A percentile compares a stretch with the other conserved stretches of the same genome.
Evolutionary conservation across 148 eudicot species (phyloP).

Genomic region (Dysphania ambrosioides): DNA sequence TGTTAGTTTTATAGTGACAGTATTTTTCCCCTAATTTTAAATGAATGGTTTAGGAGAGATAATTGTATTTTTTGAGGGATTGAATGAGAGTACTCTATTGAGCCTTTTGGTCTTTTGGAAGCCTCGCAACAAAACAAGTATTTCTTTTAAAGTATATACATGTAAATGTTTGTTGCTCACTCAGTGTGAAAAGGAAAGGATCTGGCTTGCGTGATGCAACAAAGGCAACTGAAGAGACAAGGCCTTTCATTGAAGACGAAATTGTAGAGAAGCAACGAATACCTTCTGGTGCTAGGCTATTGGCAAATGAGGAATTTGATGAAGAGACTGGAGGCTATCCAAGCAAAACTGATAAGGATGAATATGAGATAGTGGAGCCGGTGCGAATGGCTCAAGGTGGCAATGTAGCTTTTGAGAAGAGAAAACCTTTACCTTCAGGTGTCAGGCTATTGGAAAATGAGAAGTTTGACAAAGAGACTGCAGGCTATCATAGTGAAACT

Average conservation of each 20-base stretch:
- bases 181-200: constrained; percentile 65
- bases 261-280: constrained; percentile 43
- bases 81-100: too few species aligned
- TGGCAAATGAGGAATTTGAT: constrained; percentile 61
- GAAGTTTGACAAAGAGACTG: constrained; percentile 57
- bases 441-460: constrained; percentile 58
- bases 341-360: constrained; percentile 45
- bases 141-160: too few species aligned
- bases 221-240: constrained; percentile 30
- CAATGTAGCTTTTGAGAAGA: constrained; percentile 44
- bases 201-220: constrained; percentile 17
- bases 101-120: too few species aligned
- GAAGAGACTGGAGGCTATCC: constrained; percentile 51
- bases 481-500: constrained; percentile 45
- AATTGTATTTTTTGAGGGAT: too few species aligned
- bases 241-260: constrained; percentile 30
- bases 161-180: constrained; percentile 7
- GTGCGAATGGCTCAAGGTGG: constrained; percentile 26
- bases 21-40: too few species aligned
- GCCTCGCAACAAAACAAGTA: too few species aligned
- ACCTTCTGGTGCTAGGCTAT: constrained; percentile 38
- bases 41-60: too few species aligned
- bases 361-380: constrained; percentile 30
- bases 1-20: too few species aligned
- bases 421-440: constrained; percentile 45